Evolutionary conservation across 371 early-diverging fungal species (phyloP).

Genomic region (Actinomucor elegans): DNA sequence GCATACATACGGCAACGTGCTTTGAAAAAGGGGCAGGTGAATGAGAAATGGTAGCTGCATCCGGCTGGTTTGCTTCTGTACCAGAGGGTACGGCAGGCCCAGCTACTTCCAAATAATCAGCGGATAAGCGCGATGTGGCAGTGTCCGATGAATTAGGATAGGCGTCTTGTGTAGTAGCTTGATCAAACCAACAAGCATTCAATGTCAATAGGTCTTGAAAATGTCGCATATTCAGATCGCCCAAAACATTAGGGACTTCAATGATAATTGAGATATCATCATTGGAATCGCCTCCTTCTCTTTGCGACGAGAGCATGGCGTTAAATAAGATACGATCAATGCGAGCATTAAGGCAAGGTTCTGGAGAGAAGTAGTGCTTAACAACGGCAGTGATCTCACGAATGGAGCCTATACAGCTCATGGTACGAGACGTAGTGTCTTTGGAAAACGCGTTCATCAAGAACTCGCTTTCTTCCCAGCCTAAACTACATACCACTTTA

Average conservation of each 20-base stretch:
- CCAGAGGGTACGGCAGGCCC: no score
- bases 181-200: conserved; percentile 67
- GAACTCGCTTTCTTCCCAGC: conserved; percentile 73
- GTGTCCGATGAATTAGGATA: not conserved
- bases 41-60: not conserved
- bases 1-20: conserved; percentile 50
- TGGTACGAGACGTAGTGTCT: conserved; percentile 43
- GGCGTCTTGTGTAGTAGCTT: not conserved
- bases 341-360: conserved; percentile 69
- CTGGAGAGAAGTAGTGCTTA: conserved; percentile 82
- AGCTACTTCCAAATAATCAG: not conserved
- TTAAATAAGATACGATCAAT: conserved; percentile 63
- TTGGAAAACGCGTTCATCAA: conserved; percentile 51
- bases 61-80: not conserved
- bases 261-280: conserved; percentile 62
- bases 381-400: conserved; percentile 61
- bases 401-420: conserved; percentile 65
- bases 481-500: conserved; percentile 72
- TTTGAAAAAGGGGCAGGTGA: conserved; percentile 46
- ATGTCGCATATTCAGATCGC: conserved; percentile 73
- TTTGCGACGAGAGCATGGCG: conserved; percentile 54
- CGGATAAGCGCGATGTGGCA: not conserved
- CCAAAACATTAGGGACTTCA: conserved; percentile 55
- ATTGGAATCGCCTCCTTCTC: conserved; percentile 30
- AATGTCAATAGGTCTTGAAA: conserved; percentile 77